Evolutionary conservation across 164 flowering plant species (phyloP).

Genomic region (Annona cherimola): DNA sequence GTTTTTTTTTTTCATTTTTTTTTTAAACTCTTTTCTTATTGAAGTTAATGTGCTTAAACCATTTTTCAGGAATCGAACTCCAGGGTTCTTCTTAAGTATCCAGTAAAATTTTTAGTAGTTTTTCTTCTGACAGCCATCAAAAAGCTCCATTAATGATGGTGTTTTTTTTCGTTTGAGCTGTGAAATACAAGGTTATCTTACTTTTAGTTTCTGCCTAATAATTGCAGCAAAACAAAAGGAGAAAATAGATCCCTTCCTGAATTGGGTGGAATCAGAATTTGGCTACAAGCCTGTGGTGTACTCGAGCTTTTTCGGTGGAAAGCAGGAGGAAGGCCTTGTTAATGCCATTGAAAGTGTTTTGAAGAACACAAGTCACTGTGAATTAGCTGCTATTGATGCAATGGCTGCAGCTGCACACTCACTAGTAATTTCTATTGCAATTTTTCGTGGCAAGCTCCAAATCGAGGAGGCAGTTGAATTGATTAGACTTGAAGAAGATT

Average conservation of each 20-base stretch:
- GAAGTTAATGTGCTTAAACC: too few relatives aligned
- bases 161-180: neutral
- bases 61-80: too few relatives aligned
- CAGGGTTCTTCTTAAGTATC: too few relatives aligned
- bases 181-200: neutral
- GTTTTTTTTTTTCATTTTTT: neutral
- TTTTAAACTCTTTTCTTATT: too few relatives aligned
- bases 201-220: neutral
- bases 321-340: constrained; percentile 74
- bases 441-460: constrained; percentile 64
- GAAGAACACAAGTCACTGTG: constrained; percentile 66
- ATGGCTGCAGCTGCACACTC: constrained; percentile 85
- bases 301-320: constrained; percentile 84
- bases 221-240: constrained; percentile 66
- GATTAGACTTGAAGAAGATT: constrained; percentile 90
- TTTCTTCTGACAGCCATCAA: too few relatives aligned
- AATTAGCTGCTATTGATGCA: constrained; percentile 88
- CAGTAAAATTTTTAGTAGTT: too few relatives aligned
- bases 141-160: too few relatives aligned
- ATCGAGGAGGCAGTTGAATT: constrained; percentile 84
- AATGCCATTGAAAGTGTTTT: constrained; percentile 58
- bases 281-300: constrained; percentile 75
- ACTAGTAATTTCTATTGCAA: constrained; percentile 60
- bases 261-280: constrained; percentile 80
- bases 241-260: constrained; percentile 79